Evolutionary conservation across 2,329 filamentous ascomycete genomes (phyloP).

Genomic region (Coniochaeta sp.): DNA sequence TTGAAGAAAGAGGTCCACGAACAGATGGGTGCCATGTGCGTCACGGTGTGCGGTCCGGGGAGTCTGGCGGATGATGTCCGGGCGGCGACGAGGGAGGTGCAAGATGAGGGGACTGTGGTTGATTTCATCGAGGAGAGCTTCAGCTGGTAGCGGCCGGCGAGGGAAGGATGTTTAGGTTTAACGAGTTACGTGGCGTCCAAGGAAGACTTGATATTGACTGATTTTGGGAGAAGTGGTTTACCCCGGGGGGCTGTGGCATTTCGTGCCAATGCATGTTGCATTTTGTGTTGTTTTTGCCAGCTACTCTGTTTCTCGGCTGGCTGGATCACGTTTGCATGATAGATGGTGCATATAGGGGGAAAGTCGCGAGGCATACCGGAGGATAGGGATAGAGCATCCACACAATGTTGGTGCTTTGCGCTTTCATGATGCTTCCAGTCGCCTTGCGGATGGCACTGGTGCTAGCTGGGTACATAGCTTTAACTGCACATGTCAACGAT

Average conservation of each 20-base stretch:
- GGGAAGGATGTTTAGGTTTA: not conserved
- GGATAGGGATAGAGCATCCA: not conserved
- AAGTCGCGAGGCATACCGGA: not conserved
- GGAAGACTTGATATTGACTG: not conserved
- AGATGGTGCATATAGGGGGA: not conserved
- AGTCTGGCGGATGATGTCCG: constrained; percentile 70
- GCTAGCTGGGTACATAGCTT: no score
- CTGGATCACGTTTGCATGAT: not conserved
- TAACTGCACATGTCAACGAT: no score
- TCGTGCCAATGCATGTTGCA: no score
- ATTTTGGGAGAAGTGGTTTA: not conserved
- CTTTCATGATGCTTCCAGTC: not conserved
- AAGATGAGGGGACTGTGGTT: constrained; percentile 54
- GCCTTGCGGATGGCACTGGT: no score
- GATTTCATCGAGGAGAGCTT: constrained; percentile 77
- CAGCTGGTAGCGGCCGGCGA: constrained; percentile 49
- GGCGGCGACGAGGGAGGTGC: constrained; percentile 55
- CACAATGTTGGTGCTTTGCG: not conserved
- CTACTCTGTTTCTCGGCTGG: not conserved
- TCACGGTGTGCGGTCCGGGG: constrained; percentile 73
- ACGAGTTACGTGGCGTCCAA: not conserved
- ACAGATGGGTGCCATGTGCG: constrained; percentile 81
- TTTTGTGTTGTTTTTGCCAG: no score
- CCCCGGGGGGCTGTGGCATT: not conserved
- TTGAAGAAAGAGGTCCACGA: constrained; percentile 73